Conservation (phyloP, 1,284 basidiomycete species). For the Tilletia indica region DNA sequence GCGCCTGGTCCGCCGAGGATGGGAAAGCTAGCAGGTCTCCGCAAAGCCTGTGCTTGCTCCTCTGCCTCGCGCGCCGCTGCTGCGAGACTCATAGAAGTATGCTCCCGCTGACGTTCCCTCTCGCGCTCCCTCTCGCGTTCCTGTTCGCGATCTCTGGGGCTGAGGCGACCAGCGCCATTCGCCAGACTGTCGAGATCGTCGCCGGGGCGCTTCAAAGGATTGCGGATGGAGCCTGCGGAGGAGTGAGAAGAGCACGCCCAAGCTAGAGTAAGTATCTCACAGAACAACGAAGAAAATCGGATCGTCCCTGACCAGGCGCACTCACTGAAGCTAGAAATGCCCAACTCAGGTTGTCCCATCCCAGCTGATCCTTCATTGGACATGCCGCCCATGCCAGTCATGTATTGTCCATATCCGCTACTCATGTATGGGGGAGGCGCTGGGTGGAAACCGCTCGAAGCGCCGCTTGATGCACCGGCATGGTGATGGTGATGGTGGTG, state of each 20-base stretch:
- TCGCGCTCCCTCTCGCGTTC: conserved; percentile 13
- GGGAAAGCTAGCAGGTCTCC: conserved; percentile 14
- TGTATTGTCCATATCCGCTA: background rate
- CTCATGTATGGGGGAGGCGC: background rate
- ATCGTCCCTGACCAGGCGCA: background rate
- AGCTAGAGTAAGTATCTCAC: too few relatives aligned
- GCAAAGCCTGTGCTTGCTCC: conserved; percentile 16
- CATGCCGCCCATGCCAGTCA: background rate
- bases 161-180: conserved; percentile 4
- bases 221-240: background rate
- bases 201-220: background rate
- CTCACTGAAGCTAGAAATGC: conserved; percentile 14
- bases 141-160: conserved; percentile 9
- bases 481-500: conserved; percentile 4
- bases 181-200: conserved; percentile 12
- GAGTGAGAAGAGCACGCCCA: too few relatives aligned
- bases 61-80: conserved; percentile 6
- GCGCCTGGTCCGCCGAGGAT: background rate
- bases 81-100: background rate
- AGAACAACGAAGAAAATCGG: background rate
- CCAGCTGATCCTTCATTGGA: background rate
- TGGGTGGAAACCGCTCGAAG: background rate
- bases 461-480: background rate
- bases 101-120: background rate
- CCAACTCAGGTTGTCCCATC: background rate